phyloP scores from a whole-genome alignment of 345 rosid species.

The Lenwebbia sp. region DNA sequence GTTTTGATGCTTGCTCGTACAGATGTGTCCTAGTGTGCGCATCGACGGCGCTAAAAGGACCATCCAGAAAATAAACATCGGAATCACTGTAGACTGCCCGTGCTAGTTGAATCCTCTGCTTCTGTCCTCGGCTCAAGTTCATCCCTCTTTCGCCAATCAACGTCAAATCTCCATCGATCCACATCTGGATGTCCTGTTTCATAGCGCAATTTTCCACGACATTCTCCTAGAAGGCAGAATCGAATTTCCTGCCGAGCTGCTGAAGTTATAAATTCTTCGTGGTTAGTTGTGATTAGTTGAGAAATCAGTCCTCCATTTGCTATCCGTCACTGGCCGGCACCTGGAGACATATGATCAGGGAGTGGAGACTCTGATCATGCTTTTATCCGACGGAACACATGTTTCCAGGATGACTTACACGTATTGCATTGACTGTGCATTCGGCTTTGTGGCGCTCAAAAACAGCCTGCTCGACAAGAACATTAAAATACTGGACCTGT shows the following conservation, averaged over 20 bases:
- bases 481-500: slow-evolving; percentile 51
- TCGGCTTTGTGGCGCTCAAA: slow-evolving; percentile 62
- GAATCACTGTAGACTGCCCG: slow-evolving; percentile 14
- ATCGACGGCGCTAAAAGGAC: slow-evolving; percentile 22
- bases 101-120: slow-evolving; percentile 19
- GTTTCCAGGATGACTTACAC: slow-evolving; percentile 48
- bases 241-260: slow-evolving; percentile 53
- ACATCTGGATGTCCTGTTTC: slow-evolving; percentile 49
- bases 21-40: slow-evolving; percentile 22
- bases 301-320: slow-evolving; percentile 66
- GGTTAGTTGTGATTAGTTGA: too few relatives aligned
- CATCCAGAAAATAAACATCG: slow-evolving; percentile 16
- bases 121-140: slow-evolving; percentile 49
- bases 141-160: slow-evolving; percentile 74
- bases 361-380: slow-evolving; percentile 50
- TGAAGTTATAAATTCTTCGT: too few relatives aligned
- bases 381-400: slow-evolving; percentile 42
- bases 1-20: slow-evolving; percentile 9
- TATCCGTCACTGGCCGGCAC: slow-evolving; percentile 59
- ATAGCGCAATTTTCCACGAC: slow-evolving; percentile 59
- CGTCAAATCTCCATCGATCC: slow-evolving; percentile 48
- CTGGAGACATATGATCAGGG: slow-evolving; percentile 66
- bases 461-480: slow-evolving; percentile 66
- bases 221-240: slow-evolving; percentile 32
- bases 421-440: slow-evolving; percentile 69